phyloP scores from a whole-genome alignment of 805 yeast species.

The Metschnikowia hibisci region DNA sequence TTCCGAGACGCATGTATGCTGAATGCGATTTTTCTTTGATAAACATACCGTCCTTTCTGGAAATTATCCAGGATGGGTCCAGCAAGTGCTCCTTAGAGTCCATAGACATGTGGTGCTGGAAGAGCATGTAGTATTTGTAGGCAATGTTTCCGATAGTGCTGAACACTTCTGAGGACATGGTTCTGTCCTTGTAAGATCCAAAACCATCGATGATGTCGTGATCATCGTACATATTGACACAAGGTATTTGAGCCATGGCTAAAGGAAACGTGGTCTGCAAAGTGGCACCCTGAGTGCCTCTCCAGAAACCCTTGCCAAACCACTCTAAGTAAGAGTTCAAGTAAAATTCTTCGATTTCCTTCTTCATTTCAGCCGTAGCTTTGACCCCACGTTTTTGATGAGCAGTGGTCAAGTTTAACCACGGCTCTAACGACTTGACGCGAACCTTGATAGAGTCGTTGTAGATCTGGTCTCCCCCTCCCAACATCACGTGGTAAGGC shows the following conservation, averaged over 20 bases:
- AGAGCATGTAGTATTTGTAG: slow-evolving; percentile 80
- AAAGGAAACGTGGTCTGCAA: slow-evolving; percentile 64
- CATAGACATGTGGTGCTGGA: slow-evolving; percentile 76
- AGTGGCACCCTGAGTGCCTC: slow-evolving; percentile 62
- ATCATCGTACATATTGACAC: slow-evolving; percentile 84
- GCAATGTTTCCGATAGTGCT: slow-evolving; percentile 72
- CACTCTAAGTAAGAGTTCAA: slow-evolving; percentile 72
- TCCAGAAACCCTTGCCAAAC: slow-evolving; percentile 91
- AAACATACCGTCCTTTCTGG: slow-evolving; percentile 58
- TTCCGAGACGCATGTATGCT: slow-evolving; percentile 68
- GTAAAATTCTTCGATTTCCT: slow-evolving; percentile 63
- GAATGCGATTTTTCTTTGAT: slow-evolving; percentile 68
- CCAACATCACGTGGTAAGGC: slow-evolving; percentile 88
- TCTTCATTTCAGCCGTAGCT: slow-evolving; percentile 45
- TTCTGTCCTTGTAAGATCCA: slow-evolving; percentile 76
- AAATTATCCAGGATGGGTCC: slow-evolving; percentile 61
- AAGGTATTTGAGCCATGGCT: slow-evolving; percentile 80
- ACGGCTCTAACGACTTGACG: slow-evolving; percentile 50
- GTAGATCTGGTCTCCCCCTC: slow-evolving; percentile 96
- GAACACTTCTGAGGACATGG: slow-evolving; percentile 72
- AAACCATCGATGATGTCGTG: slow-evolving; percentile 97
- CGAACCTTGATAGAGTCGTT: slow-evolving; percentile 72
- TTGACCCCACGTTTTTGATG: slow-evolving; percentile 36
- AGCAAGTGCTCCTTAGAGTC: slow-evolving; percentile 33
- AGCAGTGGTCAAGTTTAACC: slow-evolving; percentile 58